These are phyloP conservation scores for Ajuga reptans DNA, from an alignment of 305 asterid species.

Conservation along the genomic window DNA sequence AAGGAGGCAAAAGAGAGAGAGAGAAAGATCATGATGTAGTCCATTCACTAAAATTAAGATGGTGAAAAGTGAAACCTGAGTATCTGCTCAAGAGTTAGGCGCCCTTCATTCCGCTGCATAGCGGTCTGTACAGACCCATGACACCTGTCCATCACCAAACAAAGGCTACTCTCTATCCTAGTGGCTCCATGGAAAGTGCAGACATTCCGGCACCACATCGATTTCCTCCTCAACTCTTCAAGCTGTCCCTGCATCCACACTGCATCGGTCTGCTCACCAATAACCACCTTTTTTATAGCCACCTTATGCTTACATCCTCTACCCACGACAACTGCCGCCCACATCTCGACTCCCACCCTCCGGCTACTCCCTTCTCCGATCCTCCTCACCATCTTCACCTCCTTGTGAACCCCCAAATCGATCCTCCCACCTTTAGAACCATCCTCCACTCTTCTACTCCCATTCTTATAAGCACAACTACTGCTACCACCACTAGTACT, in stretches of 20 bases:
- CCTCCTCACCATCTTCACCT: constrained; percentile 63
- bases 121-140: constrained; percentile 86
- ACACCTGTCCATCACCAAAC: constrained; percentile 86
- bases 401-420: constrained; percentile 65
- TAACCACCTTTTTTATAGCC: constrained; percentile 67
- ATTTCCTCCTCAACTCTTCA: constrained; percentile 74
- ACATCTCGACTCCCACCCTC: constrained; percentile 59
- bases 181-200: constrained; percentile 85
- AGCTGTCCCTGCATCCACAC: constrained; percentile 89
- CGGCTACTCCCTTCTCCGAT: constrained; percentile 45
- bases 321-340: constrained; percentile 56
- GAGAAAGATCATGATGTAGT: neutral
- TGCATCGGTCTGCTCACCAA: constrained; percentile 57
- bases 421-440: constrained; percentile 44
- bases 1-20: neutral
- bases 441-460: constrained; percentile 38
- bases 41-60: neutral
- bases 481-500: constrained; percentile 18
- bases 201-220: constrained; percentile 95
- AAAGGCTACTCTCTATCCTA: constrained; percentile 55
- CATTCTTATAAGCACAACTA: constrained; percentile 22
- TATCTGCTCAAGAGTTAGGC: constrained; percentile 92
- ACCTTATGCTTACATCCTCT: constrained; percentile 71
- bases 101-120: constrained; percentile 82
- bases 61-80: constrained; percentile 51